phyloP scores from a whole-genome alignment of 768 basidiomycete species.

The Mycena chlorophos region DNA sequence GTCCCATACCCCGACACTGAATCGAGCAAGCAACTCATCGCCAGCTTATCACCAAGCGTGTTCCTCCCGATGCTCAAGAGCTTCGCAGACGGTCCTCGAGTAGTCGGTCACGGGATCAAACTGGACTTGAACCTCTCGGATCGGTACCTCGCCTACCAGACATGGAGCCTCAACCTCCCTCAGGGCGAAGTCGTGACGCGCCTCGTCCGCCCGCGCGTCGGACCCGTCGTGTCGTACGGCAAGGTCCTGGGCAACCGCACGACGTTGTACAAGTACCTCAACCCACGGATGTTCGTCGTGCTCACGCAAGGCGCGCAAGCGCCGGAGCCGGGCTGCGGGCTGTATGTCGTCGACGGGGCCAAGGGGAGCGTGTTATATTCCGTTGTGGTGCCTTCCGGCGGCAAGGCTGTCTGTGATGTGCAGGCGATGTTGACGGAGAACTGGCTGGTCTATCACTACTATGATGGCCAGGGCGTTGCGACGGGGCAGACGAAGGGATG shows the following conservation, averaged over 20 bases:
- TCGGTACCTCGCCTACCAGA: conserved; percentile 53
- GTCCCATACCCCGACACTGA: conserved; percentile 68
- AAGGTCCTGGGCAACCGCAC: conserved; percentile 84
- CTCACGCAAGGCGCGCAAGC: conserved; percentile 46
- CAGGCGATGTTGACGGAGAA: conserved; percentile 79
- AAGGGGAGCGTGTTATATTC: conserved; percentile 80
- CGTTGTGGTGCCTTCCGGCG: conserved; percentile 48
- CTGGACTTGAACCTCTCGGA: conserved; percentile 43
- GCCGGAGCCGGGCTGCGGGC: conserved; percentile 44
- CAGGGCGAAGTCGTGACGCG: conserved; percentile 57
- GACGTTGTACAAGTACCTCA: conserved; percentile 93
- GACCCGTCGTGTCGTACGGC: conserved; percentile 74
- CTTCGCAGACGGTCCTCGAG: conserved; percentile 40
- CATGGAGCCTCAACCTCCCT: conserved; percentile 65
- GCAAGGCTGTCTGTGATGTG: conserved; percentile 54
- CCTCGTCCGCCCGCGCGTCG: conserved; percentile 47
- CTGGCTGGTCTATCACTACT: conserved; percentile 91
- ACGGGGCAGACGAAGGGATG: conserved; percentile 61
- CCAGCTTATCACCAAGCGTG: conserved; percentile 43
- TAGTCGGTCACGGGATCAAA: conserved; percentile 59
- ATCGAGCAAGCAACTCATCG: conserved; percentile 44
- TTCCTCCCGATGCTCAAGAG: conserved; percentile 58
- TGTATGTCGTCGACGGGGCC: conserved; percentile 78
- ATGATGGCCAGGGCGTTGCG: conserved; percentile 54
- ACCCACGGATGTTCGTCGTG: conserved; percentile 72